Evolutionary conservation across 148 eudicot genomes (phyloP).

Genomic region (Persicaria tinctoria): DNA sequence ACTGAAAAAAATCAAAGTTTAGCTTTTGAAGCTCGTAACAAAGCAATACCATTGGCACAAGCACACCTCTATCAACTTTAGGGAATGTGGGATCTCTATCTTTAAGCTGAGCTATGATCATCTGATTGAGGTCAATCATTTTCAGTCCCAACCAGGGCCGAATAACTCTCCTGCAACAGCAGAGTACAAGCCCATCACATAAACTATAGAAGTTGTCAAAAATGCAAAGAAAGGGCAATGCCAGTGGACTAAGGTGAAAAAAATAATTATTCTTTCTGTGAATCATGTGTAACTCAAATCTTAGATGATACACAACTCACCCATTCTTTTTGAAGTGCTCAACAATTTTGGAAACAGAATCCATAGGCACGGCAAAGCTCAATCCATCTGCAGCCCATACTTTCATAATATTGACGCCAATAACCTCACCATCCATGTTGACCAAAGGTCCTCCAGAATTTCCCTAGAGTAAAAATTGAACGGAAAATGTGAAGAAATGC

Average conservation of each 20-base stretch:
- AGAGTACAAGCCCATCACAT: slow-evolving; percentile 1
- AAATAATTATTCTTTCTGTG: background rate
- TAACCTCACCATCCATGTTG: slow-evolving; percentile 85
- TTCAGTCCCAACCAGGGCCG: slow-evolving; percentile 73
- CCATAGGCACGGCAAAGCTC: slow-evolving; percentile 91
- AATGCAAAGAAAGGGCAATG: background rate
- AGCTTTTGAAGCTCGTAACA: background rate
- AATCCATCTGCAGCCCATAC: slow-evolving; percentile 72
- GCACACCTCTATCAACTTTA: slow-evolving; percentile 41
- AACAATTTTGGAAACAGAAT: slow-evolving; percentile 66
- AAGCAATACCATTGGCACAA: slow-evolving; percentile 50
- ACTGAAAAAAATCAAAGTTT: background rate
- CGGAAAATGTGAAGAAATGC: background rate
- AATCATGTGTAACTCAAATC: background rate
- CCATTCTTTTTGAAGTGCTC: slow-evolving; percentile 85
- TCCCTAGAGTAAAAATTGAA: slow-evolving; percentile 41
- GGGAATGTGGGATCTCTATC: slow-evolving; percentile 53
- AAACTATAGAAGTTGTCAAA: background rate
- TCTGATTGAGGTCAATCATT: slow-evolving; percentile 59
- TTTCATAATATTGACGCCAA: slow-evolving; percentile 89
- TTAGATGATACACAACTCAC: slow-evolving; percentile 23
- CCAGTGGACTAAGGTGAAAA: background rate
- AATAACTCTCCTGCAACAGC: slow-evolving; percentile 54
- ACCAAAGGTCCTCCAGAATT: slow-evolving; percentile 98
- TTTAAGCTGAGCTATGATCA: slow-evolving; percentile 58